Evolutionary conservation across 2,329 filamentous ascomycete species (phyloP), one percentile per base, ranked within the genome.

Genomic region (Ploettnerulaceae sp.): DNA sequence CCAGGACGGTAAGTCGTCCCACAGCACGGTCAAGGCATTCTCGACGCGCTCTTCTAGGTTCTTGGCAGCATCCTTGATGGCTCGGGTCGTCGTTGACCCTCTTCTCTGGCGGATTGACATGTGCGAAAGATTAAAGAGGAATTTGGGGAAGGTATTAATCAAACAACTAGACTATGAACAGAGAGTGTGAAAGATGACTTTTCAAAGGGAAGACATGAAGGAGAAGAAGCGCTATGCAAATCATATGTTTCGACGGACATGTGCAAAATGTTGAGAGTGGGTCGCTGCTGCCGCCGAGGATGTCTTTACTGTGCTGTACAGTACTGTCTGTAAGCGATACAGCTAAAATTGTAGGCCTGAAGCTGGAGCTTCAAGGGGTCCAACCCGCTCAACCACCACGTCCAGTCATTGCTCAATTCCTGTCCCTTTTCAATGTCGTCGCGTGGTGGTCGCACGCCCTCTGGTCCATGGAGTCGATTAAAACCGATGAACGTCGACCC

Each of bases 401-500:
- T 35, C 28, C 26, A 32, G 24, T 33, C 32, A n/a, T n/a, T n/a
- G n/a, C n/a, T n/a, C n/a, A n/a, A n/a, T n/a, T 35, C 24, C 14
- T 42, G 14, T 18, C 24, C 26, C 46, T 41, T 46, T 47, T 52
- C 46, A 42, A 63, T 63, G 58, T 57, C 58, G 18, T 45, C 55
- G 34, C 61, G 59, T 22, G 58, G 60, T 34, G 56, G 54, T 55
- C 66, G 70, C 49, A 61, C 66, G 29, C 60, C 64, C 31, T 77
- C 79, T 37, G 74, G 75, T 40, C 73, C 78, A 56, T 87, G 84
- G 81, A 79, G 77, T 49, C 75, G 86, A 53, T 71, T 94, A 54
- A 89, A 85, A 65, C 84, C 86, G 9, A 76, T 83, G 50, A 79
- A 84, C 34, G 71, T 81, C 47, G 89, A 96, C 65, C 79, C 86